Base-by-base conservation (phyloP, 495 filamentous ascomycete genomes). In the Podospora pseudocomata region DNA sequence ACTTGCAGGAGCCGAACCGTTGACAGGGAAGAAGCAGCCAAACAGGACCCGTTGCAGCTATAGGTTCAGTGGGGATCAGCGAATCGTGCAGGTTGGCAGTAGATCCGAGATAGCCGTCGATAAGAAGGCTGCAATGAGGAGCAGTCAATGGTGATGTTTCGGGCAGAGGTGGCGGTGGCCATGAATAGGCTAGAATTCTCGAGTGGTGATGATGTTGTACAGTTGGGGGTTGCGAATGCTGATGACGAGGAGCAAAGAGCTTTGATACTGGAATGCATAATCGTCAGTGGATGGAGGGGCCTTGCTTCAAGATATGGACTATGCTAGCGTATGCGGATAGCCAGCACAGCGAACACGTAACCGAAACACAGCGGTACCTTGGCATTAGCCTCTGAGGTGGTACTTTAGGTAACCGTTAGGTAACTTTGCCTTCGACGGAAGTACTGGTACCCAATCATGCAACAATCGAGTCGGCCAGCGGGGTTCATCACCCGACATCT, bases 341-440 rank as follows among this genome's bases (percentile, higher is more conserved):
- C 7, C 39, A 49, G 39, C 39, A 49, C 39, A 49, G 39, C 39
- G 15, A 49, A 49, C 53, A 63, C 20, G 64, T 70, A 34, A 54
- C 68, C n/a, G 39, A 34, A 18, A 70, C 65, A 61, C 19, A 7
- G 1, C 56, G 4, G 39, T 70, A 67, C 65, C 62, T 70, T 67
- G 65, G 68, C 65, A 60, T 20, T 49, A 49, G 13, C 56, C 62
- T 39, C 65, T 20, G 19, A 2, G 26, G 65, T 59, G 16, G 61
- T 19, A 5, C 16, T 15, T 70, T 67, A 70, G 65, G 68, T 70
- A 65, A 67, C 61, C 1, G 56, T 65, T 70, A 70, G 65, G 68
- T 70, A 70, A 63, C 65, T 18, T 55, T 3, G n/a, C 27, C 64
- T 18, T 19, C 3, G 0, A 4, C 18, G 54, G 1, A 65, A 34